phyloP scores from a whole-genome alignment of 1,284 basidiomycete genomes.

The Austroboletus novae-zelandiae region DNA sequence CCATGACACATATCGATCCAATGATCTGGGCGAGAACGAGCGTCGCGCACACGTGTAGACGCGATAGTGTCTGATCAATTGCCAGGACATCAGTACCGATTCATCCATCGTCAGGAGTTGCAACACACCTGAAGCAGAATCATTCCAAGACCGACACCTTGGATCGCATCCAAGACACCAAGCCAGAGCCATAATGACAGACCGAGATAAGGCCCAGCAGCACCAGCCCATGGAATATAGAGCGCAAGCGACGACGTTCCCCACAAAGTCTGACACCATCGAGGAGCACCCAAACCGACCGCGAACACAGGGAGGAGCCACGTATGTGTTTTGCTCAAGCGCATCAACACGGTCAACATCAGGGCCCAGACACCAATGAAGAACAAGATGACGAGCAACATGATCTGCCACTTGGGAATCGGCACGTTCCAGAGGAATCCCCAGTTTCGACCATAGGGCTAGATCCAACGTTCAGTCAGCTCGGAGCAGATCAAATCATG shows the following conservation, averaged over 20 bases:
- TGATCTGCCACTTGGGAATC: slow-evolving; percentile 79
- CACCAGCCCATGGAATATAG: slow-evolving; percentile 90
- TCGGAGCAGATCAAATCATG: not conserved
- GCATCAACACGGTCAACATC: slow-evolving; percentile 72
- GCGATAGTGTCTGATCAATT: slow-evolving; percentile 68
- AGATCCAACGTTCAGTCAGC: slow-evolving; percentile 13
- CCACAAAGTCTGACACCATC: slow-evolving; percentile 94
- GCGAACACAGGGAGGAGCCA: slow-evolving; percentile 93
- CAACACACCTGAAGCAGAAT: slow-evolving; percentile 76
- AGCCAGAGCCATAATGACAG: slow-evolving; percentile 91
- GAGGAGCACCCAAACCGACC: slow-evolving; percentile 85
- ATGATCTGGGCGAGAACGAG: slow-evolving; percentile 85
- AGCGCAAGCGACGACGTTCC: slow-evolving; percentile 84
- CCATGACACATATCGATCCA: slow-evolving; percentile 79
- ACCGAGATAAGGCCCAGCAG: slow-evolving; percentile 81
- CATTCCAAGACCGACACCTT: slow-evolving; percentile 92
- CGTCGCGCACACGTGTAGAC: slow-evolving; percentile 89
- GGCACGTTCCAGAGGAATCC: slow-evolving; percentile 86
- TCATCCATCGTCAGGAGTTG: not conserved
- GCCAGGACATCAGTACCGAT: slow-evolving; percentile 4
- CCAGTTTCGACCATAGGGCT: slow-evolving; percentile 93
- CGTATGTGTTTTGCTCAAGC: slow-evolving; percentile 88
- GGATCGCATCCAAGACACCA: slow-evolving; percentile 87
- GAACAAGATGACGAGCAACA: slow-evolving; percentile 78
- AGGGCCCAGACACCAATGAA: slow-evolving; percentile 84